These are phyloP conservation scores for Prunus yedoensis DNA, from an alignment of 331 rosid genomes.

Conservation along the genomic window DNA sequence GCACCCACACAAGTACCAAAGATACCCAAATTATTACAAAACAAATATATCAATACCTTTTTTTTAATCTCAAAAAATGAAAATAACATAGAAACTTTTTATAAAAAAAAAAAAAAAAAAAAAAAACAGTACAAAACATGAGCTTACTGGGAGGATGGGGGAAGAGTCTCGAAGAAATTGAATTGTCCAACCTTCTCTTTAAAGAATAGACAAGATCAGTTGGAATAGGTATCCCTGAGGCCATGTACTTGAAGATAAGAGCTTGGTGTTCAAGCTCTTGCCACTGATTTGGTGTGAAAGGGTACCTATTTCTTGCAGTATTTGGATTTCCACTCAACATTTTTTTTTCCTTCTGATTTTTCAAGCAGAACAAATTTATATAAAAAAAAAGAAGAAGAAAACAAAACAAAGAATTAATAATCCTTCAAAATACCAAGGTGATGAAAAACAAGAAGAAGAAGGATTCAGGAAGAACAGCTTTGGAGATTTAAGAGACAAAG, in stretches of 20 bases:
- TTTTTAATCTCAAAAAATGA: no score
- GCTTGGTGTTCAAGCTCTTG: constrained; percentile 99
- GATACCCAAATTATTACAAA: constrained; percentile 13
- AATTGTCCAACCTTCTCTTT: constrained; percentile 79
- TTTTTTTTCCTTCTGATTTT: neutral
- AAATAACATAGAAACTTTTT: no score
- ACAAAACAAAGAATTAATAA: neutral
- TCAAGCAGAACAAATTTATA: neutral
- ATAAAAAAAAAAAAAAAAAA: no score
- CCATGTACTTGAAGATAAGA: constrained; percentile 87
- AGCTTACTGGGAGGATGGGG: constrained; percentile 78
- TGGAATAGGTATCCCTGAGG: constrained; percentile 82
- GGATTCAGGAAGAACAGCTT: constrained; percentile 6
- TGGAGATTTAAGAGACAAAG: constrained; percentile 28
- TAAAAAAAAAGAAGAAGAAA: neutral
- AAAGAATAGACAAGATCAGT: constrained; percentile 80
- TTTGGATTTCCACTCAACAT: constrained; percentile 53
- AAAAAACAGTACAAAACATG: no score
- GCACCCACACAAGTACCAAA: constrained; percentile 35
- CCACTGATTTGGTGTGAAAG: constrained; percentile 91
- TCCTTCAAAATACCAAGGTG: neutral
- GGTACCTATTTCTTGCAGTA: constrained; percentile 56
- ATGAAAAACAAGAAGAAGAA: constrained; percentile 12
- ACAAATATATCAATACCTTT: neutral
- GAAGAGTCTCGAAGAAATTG: constrained; percentile 74